phyloP scores from a whole-genome alignment of 805 yeast species.

The Cyberlindnera misumaiensis region DNA sequence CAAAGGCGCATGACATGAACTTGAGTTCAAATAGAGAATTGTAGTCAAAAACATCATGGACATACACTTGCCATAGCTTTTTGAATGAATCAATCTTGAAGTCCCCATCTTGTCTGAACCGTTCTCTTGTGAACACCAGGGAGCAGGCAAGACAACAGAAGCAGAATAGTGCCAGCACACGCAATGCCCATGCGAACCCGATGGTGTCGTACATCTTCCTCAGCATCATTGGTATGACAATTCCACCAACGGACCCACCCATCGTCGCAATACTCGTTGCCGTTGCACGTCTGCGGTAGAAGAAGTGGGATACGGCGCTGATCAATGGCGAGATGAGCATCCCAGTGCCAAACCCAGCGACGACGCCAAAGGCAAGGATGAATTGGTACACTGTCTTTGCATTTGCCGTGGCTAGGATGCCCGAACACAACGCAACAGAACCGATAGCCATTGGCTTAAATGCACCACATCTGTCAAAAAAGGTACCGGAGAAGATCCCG shows the following conservation, averaged over 20 bases:
- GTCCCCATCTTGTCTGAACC: slow-evolving; percentile 20
- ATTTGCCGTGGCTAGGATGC: slow-evolving; percentile 38
- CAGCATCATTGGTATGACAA: slow-evolving; percentile 40
- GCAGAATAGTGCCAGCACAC: slow-evolving; percentile 41
- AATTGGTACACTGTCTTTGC: slow-evolving; percentile 42
- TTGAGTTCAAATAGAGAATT: slow-evolving; percentile 37
- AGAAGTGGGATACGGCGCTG: slow-evolving; percentile 40
- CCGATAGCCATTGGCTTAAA: slow-evolving; percentile 32
- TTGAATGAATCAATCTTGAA: slow-evolving; percentile 7
- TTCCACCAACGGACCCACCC: slow-evolving; percentile 48
- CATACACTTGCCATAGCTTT: slow-evolving; percentile 12
- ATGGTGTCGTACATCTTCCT: slow-evolving; percentile 32
- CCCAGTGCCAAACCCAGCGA: slow-evolving; percentile 40
- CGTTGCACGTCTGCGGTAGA: slow-evolving; percentile 33
- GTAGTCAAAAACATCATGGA: slow-evolving; percentile 24
- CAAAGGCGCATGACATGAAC: slow-evolving; percentile 37
- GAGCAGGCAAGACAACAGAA: slow-evolving; percentile 21
- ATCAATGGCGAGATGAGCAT: slow-evolving; percentile 38
- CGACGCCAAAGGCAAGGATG: slow-evolving; percentile 43
- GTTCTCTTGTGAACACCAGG: slow-evolving; percentile 26
- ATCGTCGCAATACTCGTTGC: slow-evolving; percentile 41
- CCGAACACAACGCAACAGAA: slow-evolving; percentile 29
- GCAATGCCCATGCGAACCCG: slow-evolving; percentile 49
- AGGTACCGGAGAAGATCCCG: slow-evolving; percentile 36
- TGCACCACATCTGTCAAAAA: slow-evolving; percentile 42